Percentiles rank a stretch among this genome's conserved stretches.
Conservation (phyloP, 805 yeast species). For the Isabelozyma pseudorhagii region DNA sequence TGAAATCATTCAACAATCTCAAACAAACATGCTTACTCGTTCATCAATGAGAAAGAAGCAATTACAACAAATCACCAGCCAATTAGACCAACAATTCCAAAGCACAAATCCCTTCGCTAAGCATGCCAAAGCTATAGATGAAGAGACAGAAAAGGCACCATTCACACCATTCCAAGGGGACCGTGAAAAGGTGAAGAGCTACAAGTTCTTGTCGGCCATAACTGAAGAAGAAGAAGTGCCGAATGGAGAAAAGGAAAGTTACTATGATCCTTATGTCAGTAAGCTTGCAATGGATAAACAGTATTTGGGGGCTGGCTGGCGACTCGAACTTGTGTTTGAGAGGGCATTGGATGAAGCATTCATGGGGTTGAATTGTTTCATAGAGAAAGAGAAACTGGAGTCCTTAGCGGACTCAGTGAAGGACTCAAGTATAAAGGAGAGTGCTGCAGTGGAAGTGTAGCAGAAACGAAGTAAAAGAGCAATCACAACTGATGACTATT, state of each 20-base stretch:
- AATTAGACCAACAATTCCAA: conserved; percentile 41
- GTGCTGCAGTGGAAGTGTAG: neutral
- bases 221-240: conserved; percentile 16
- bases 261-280: conserved; percentile 45
- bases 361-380: conserved; percentile 80
- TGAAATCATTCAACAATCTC: conserved; percentile 38
- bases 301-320: conserved; percentile 84
- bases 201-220: conserved; percentile 36
- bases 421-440: neutral
- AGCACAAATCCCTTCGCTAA: conserved; percentile 23
- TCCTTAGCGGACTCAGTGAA: neutral
- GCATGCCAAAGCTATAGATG: conserved; percentile 18
- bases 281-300: conserved; percentile 56
- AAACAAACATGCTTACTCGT: conserved; percentile 48
- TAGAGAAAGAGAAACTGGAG: conserved; percentile 42
- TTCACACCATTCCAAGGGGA: conserved; percentile 96
- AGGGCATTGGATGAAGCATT: conserved; percentile 86
- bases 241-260: conserved; percentile 42
- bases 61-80: conserved; percentile 57
- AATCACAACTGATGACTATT: too few relatives aligned
- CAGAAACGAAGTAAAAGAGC: too few relatives aligned
- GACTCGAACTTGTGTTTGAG: conserved; percentile 63
- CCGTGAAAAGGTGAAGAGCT: conserved; percentile 54
- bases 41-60: conserved; percentile 63
- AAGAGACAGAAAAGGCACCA: conserved; percentile 42